Percentiles rank a stretch among this genome's conserved stretches.
Conservation (phyloP, 208 protist species). For the Blechomonas ayalai region DNA sequence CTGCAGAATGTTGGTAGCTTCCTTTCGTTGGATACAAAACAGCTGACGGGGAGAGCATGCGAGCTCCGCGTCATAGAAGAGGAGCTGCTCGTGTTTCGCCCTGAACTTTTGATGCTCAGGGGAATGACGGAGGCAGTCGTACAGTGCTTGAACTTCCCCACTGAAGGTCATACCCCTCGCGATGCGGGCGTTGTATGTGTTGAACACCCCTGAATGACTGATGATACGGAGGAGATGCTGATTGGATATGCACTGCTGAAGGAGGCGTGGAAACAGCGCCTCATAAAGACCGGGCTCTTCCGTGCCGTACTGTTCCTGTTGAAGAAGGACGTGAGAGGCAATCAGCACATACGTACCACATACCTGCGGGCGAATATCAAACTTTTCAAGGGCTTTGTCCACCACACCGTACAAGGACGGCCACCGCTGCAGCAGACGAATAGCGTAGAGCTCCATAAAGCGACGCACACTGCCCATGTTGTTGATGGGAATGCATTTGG, state of each 20-base stretch:
- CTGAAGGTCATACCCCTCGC: conserved; percentile 11
- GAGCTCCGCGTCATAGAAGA: conserved; percentile 59
- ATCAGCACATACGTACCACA: conserved; percentile 77
- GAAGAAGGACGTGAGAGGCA: conserved; percentile 54
- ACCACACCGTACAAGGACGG: conserved; percentile 51
- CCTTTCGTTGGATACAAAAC: conserved; percentile 74
- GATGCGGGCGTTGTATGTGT: conserved; percentile 31
- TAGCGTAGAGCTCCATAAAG: conserved; percentile 82
- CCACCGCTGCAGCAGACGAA: conserved; percentile 45
- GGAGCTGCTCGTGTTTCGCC: conserved; percentile 54
- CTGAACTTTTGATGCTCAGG: conserved; percentile 76
- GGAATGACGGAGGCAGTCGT: conserved; percentile 58
- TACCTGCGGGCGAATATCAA: conserved; percentile 68
- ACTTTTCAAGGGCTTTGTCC: conserved; percentile 38
- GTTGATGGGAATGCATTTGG: conserved; percentile 54
- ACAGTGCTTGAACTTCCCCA: conserved; percentile 22
- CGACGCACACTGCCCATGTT: conserved; percentile 87
- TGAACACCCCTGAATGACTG: conserved; percentile 70
- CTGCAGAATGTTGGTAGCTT: conserved; percentile 63
- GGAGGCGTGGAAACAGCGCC: conserved; percentile 52
- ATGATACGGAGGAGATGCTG: conserved; percentile 89
- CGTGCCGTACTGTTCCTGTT: conserved; percentile 12
- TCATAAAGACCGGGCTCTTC: conserved; percentile 17
- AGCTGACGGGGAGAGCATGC: conserved; percentile 49
- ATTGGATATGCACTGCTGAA: conserved; percentile 83